Conservation (phyloP, 176 grass and related monocot species). For the Triticum monococcum region DNA sequence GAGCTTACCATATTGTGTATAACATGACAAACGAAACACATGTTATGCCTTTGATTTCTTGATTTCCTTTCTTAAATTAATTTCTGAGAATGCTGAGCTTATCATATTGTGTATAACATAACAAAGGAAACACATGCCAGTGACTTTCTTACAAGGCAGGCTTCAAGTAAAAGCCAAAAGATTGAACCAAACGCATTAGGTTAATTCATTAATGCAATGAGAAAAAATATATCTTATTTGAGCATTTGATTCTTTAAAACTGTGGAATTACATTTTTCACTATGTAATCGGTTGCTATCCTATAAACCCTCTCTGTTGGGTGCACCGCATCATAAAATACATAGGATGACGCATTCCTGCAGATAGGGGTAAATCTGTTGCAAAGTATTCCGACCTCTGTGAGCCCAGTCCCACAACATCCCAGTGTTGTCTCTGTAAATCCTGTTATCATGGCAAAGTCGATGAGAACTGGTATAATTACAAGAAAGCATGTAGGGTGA, state of each 20-base stretch:
- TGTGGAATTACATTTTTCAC: conserved; percentile 50
- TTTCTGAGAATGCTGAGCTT: not conserved
- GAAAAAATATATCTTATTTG: not conserved
- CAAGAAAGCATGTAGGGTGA: not conserved
- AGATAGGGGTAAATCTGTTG: conserved; percentile 50
- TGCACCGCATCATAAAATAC: conserved; percentile 84
- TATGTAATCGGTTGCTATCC: conserved; percentile 62
- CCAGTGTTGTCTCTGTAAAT: conserved; percentile 60
- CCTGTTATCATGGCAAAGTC: conserved; percentile 41
- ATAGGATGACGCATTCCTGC: conserved; percentile 63
- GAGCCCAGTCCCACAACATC: conserved; percentile 76
- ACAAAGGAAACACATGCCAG: not conserved
- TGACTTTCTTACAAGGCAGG: not conserved
- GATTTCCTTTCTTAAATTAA: not conserved
- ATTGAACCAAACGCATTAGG: not conserved
- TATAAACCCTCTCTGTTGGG: conserved; percentile 73
- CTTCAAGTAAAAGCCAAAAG: conserved; percentile 1
- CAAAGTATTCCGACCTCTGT: conserved; percentile 70
- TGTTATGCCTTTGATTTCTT: not conserved
- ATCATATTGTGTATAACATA: not conserved
- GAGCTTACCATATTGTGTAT: not conserved
- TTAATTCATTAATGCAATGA: conserved; percentile 20
- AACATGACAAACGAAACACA: not conserved
- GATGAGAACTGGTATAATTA: conserved; percentile 22
- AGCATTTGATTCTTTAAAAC: conserved; percentile 35